These are phyloP conservation scores for Fusarium sp. DNA, from an alignment of 2,329 filamentous ascomycete species.

Conservation along the genomic window DNA sequence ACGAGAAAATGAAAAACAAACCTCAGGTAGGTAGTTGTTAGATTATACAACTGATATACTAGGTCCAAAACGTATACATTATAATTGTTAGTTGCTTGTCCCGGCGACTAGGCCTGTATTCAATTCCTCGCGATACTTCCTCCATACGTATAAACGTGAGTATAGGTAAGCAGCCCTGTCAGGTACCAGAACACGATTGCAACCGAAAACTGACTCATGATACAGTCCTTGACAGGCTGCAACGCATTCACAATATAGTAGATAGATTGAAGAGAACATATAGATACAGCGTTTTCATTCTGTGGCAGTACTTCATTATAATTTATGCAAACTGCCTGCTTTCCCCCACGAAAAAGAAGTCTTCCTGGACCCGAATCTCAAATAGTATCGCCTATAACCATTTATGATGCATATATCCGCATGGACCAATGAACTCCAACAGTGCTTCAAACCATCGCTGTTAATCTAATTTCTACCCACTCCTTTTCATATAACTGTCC, in stretches of 20 bases:
- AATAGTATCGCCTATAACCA: neutral
- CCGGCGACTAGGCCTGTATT: neutral
- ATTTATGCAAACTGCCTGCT: conserved; percentile 27
- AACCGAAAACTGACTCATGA: neutral
- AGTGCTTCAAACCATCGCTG: conserved; percentile 31
- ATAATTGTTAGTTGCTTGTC: neutral
- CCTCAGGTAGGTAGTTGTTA: neutral
- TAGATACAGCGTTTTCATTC: conserved; percentile 18
- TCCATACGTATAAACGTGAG: neutral
- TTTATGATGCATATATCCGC: conserved; percentile 24
- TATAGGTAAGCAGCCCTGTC: neutral
- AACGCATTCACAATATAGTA: neutral
- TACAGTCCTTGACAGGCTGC: neutral
- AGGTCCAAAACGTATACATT: neutral
- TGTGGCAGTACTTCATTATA: conserved; percentile 25
- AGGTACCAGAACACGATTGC: neutral
- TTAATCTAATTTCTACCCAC: conserved; percentile 3
- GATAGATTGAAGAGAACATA: neutral
- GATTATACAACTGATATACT: neutral
- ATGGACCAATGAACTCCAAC: conserved; percentile 38
- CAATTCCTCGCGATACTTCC: too few relatives aligned
- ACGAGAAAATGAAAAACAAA: neutral
- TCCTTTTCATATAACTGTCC: neutral
- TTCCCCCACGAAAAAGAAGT: neutral
- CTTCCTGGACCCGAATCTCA: conserved; percentile 1